phyloP scores from a whole-genome alignment of 148 eudicot genomes.

The Fagopyrum homotropicum region DNA sequence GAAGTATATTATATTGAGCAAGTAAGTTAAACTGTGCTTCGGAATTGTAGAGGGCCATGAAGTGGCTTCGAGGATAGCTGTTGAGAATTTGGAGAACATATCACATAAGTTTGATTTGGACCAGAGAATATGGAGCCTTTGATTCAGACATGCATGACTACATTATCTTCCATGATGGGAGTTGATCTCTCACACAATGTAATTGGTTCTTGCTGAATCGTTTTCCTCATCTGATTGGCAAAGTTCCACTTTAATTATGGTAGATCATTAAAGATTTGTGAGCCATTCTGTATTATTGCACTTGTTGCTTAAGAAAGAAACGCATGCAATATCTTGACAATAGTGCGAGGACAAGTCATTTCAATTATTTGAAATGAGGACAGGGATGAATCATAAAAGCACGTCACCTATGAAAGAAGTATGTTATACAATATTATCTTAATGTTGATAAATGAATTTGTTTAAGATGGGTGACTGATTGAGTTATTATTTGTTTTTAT shows the following conservation, averaged over 20 bases:
- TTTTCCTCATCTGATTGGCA: background rate
- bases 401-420: too few species aligned
- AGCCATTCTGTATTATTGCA: background rate
- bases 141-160: conserved; percentile 96
- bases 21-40: background rate
- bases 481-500: too few species aligned
- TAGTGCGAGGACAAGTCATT: background rate
- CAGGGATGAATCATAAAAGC: too few species aligned
- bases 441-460: too few species aligned
- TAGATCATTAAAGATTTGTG: background rate
- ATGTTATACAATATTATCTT: too few species aligned
- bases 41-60: conserved; percentile 90
- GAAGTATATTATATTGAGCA: too few species aligned
- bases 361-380: background rate
- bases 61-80: conserved; percentile 77
- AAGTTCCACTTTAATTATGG: background rate
- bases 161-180: conserved; percentile 52
- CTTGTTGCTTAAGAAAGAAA: conserved; percentile 41
- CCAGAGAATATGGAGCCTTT: conserved; percentile 52
- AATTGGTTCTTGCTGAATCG: background rate
- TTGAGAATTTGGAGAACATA: conserved; percentile 70
- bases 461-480: too few species aligned
- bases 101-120: conserved; percentile 68
- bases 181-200: background rate
- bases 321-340: background rate